Conservation (phyloP, 208 protist species). For the Phytomonas francai region DNA sequence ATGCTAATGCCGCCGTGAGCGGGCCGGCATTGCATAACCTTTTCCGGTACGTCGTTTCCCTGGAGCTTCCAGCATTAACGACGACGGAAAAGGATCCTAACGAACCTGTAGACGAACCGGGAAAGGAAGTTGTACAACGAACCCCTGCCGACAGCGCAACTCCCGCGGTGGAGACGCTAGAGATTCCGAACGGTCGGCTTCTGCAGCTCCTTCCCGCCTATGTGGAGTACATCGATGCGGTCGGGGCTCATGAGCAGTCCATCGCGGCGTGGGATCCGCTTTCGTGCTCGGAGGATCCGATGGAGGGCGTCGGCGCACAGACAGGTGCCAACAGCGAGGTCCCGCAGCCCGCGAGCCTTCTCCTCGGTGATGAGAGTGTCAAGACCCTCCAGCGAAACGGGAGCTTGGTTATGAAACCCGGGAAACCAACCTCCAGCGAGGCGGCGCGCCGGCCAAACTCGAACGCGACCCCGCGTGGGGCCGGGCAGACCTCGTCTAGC, state of each 20-base stretch:
- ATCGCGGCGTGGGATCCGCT: constrained; percentile 10
- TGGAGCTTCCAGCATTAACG: neutral
- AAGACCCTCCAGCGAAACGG: neutral
- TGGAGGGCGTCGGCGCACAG: neutral
- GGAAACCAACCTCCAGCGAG: neutral
- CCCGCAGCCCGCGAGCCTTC: neutral
- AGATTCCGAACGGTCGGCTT: constrained; percentile 35
- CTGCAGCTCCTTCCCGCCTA: constrained; percentile 42
- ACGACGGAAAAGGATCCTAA: neutral
- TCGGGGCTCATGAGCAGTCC: constrained; percentile 26
- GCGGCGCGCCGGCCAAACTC: neutral
- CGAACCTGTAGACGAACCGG: neutral
- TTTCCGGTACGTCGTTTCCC: neutral
- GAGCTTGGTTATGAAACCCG: neutral
- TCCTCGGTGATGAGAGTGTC: neutral
- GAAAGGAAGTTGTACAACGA: neutral
- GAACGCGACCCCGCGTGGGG: neutral
- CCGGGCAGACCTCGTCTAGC: neutral
- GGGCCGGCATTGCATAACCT: constrained; percentile 8
- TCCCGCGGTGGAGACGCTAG: neutral
- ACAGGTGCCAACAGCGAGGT: neutral
- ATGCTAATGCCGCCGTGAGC: neutral
- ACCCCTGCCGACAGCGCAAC: neutral
- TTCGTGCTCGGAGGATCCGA: constrained; percentile 1
- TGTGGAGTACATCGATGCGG: constrained; percentile 43